Evolutionary conservation across 257 asterid species (phyloP), one percentile per base, ranked within the genome.

Genomic region (Anisodus acutangulus): DNA sequence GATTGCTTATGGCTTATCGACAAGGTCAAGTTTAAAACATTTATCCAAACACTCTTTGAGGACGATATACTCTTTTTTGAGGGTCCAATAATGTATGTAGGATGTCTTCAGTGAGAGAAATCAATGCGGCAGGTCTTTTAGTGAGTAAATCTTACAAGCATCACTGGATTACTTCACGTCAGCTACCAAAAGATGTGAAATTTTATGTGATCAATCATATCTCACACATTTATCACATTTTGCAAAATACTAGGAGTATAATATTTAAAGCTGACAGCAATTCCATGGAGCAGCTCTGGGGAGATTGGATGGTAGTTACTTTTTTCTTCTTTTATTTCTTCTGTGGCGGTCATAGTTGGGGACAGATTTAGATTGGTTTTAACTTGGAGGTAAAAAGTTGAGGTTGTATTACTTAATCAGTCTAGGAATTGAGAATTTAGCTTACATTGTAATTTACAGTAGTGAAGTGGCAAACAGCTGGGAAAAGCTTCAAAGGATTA

Each of bases 121-220:
- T 64, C 71, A 64, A 64, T 26, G 1, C 15, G 3, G 1, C n/a
- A 4, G 2, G 72, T 66, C 72, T 66, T 31, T 68, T 1, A 68
- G 26, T 68, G 76, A 68, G 49, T 68, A 39, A 1, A 37, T 35
- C 49, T 39, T 70, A 41, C 3, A 69, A 68, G 76, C 49, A 39
- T 69, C 74, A 16, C 19, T 39, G 6, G 51, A 69, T 70, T 41
- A 8, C 54, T 39, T 69, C 54, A 41, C 5, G 1, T 39, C 26
- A 69, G 54, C 54, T 69, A 16, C 54, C 54, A 41, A 69, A 39
- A 69, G 54, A 17, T 69, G 22, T 67, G 76, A 67, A 67, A 67
- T 69, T 69, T 37, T 69, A 15, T 15, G 8, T 8, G 78, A 69
- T 69, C 53, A 69, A 41, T 39, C 39, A 69, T 69, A 41, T 41